Percentiles rank a stretch among this genome's conserved stretches.
These are phyloP conservation scores for Carex sylvatica DNA, from an alignment of 202 grass and related monocot species.

Conservation along the genomic window DNA sequence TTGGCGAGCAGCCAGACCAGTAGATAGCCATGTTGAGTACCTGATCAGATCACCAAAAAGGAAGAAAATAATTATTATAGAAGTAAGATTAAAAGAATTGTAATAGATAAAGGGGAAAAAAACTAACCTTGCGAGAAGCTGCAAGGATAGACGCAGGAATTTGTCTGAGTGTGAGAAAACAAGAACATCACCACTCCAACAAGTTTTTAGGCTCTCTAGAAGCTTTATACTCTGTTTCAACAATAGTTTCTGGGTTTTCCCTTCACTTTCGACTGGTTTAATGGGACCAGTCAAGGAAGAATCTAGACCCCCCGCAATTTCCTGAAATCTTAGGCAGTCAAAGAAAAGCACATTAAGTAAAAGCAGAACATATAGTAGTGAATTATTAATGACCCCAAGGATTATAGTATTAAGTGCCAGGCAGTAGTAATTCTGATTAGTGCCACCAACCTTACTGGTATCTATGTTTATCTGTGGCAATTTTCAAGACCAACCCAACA, in stretches of 20 bases:
- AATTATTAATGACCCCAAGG: not conserved
- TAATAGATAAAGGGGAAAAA: not conserved
- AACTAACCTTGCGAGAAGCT: conserved; percentile 87
- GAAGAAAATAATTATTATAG: not conserved
- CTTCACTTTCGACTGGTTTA: conserved; percentile 47
- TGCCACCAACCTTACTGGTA: not conserved
- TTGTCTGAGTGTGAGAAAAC: conserved; percentile 91
- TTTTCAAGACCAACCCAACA: not conserved
- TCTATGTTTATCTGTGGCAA: not conserved
- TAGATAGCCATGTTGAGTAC: conserved; percentile 89
- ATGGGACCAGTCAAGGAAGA: conserved; percentile 52
- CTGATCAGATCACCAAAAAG: conserved; percentile 34
- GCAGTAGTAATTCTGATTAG: not conserved
- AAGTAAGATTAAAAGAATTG: not conserved
- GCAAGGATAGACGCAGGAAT: conserved; percentile 86
- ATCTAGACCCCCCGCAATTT: conserved; percentile 95
- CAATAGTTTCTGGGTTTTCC: conserved; percentile 33
- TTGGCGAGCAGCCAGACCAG: conserved; percentile 66
- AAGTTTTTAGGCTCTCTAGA: conserved; percentile 75
- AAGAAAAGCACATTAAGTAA: conserved; percentile 30
- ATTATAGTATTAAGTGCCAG: not conserved
- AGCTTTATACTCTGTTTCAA: conserved; percentile 89
- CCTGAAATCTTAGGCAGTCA: conserved; percentile 85
- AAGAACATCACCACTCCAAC: conserved; percentile 93
- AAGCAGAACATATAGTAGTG: not conserved